phyloP scores from a whole-genome alignment of 208 protist genomes.

The Crithidia expoeki region DNA sequence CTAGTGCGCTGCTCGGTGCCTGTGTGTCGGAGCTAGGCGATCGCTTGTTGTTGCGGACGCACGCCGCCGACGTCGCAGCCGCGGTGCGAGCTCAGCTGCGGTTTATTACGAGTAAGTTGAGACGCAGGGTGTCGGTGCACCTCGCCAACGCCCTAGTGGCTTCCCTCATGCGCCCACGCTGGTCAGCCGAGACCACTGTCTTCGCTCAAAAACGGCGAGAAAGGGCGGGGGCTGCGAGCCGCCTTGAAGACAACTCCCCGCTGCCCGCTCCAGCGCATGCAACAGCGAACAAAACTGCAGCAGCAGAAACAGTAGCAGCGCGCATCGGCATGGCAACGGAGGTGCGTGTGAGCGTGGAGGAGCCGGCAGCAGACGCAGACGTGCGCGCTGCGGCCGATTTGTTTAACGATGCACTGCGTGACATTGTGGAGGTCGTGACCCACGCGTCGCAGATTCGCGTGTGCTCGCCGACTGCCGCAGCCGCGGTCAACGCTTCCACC shows the following conservation, averaged over 20 bases:
- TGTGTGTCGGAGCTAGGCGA: slow-evolving; percentile 43
- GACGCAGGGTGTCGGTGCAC: slow-evolving; percentile 8
- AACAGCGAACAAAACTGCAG: neutral
- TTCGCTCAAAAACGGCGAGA: slow-evolving; percentile 1
- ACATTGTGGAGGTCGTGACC: slow-evolving; percentile 12
- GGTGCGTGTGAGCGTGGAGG: slow-evolving; percentile 25
- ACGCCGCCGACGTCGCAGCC: slow-evolving; percentile 13
- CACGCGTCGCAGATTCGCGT: neutral
- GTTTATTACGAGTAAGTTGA: slow-evolving; percentile 24
- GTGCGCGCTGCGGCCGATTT: slow-evolving; percentile 18
- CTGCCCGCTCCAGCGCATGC: neutral
- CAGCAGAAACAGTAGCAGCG: neutral
- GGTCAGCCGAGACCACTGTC: slow-evolving; percentile 8
- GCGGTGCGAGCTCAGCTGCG: slow-evolving; percentile 23
- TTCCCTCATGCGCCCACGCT: slow-evolving; percentile 22
- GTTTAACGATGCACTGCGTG: slow-evolving; percentile 20
- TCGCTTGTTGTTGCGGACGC: neutral
- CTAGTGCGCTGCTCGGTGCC: slow-evolving; percentile 41
- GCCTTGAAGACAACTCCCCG: neutral
- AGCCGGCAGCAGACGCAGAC: slow-evolving; percentile 4
- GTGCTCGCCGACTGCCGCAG: neutral
- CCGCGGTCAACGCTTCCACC: neutral
- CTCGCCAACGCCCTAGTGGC: slow-evolving; percentile 17
- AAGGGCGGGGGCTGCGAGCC: neutral
- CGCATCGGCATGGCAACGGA: slow-evolving; percentile 10